Percentiles rank a stretch among this genome's conserved stretches.
These are phyloP conservation scores for Erythrophleum ivorense DNA, from an alignment of 331 rosid genomes.

Conservation along the genomic window DNA sequence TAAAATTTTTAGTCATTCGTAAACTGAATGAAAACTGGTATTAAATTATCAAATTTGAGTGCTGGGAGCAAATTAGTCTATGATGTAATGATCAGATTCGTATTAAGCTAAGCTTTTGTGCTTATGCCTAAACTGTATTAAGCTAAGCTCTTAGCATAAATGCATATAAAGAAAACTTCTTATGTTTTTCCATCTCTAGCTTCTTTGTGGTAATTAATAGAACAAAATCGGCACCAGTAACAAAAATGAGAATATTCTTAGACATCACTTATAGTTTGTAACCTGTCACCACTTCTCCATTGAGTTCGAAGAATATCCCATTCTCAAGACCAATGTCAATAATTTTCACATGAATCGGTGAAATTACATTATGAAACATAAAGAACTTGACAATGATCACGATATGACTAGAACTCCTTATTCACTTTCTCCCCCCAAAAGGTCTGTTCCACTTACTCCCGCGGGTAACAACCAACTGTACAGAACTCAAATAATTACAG, in stretches of 20 bases:
- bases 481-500: slow-evolving; percentile 40
- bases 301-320: slow-evolving; percentile 7
- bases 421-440: slow-evolving; percentile 27
- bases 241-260: not conserved
- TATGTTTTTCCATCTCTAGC: not conserved
- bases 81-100: not conserved
- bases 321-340: slow-evolving; percentile 6
- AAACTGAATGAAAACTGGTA: not conserved
- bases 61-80: not conserved
- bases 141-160: not conserved
- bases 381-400: slow-evolving; percentile 24
- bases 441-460: slow-evolving; percentile 35
- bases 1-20: not conserved
- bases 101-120: no score
- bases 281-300: slow-evolving; percentile 2
- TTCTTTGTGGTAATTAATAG: not conserved
- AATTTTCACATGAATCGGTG: not conserved
- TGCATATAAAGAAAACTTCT: not conserved
- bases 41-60: no score
- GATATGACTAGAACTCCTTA: slow-evolving; percentile 21
- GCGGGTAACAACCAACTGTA: slow-evolving; percentile 26
- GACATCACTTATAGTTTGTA: not conserved
- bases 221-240: not conserved
- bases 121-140: not conserved
- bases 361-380: slow-evolving; percentile 16